phyloP scores from a whole-genome alignment of 305 asterid genomes.

The Ilex paraguariensis region DNA sequence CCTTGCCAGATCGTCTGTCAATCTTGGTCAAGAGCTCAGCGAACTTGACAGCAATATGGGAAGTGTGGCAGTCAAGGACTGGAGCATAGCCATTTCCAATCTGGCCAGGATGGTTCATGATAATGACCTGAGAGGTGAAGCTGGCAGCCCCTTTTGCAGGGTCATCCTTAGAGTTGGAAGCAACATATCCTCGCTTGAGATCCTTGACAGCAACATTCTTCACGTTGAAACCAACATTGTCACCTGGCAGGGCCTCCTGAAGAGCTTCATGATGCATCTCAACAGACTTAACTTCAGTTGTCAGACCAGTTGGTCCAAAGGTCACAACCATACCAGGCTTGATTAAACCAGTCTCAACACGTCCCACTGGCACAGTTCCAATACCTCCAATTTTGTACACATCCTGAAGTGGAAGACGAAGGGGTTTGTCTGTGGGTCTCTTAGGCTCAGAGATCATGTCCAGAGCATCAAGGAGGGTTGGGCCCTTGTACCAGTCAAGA shows the following conservation, averaged over 20 bases:
- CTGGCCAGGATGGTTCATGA: no score
- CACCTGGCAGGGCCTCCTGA: slow-evolving; percentile 2
- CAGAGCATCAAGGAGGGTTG: slow-evolving; percentile 60
- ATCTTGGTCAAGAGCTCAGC: no score
- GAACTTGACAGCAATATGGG: no score
- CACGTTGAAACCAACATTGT: slow-evolving; percentile 4
- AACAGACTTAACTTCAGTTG: slow-evolving; percentile 2
- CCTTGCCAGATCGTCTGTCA: no score
- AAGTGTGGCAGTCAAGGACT: no score
- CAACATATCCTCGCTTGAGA: background rate
- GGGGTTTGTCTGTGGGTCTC: slow-evolving; percentile 58
- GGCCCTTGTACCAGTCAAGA: slow-evolving; percentile 69
- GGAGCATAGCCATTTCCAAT: no score
- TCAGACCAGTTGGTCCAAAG: slow-evolving; percentile 1
- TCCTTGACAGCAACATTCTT: slow-evolving; percentile 5
- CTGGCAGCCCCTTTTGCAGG: no score
- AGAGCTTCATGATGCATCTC: slow-evolving; percentile 4
- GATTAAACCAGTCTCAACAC: slow-evolving; percentile 21
- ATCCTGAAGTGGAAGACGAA: slow-evolving; percentile 50
- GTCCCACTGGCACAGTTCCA: slow-evolving; percentile 51
- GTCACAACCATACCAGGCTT: slow-evolving; percentile 6
- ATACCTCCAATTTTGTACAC: slow-evolving; percentile 48
- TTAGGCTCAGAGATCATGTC: slow-evolving; percentile 46
- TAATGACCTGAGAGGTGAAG: no score
- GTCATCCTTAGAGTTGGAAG: no score